These are phyloP conservation scores for Lenzites betulinus DNA, from an alignment of 768 basidiomycete genomes.

Conservation along the genomic window DNA sequence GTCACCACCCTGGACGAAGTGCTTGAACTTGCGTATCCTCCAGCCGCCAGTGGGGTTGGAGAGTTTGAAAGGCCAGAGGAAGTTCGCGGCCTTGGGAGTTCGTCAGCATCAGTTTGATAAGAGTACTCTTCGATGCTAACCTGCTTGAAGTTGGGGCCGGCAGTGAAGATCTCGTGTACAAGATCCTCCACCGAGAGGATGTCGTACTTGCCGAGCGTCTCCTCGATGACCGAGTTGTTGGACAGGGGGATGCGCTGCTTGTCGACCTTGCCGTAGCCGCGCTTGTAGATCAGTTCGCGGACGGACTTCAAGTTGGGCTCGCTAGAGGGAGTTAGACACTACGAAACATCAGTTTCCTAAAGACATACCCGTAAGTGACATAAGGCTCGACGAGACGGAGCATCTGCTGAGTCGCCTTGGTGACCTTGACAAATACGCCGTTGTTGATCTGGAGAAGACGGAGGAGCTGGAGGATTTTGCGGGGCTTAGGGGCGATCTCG, in stretches of 20 bases:
- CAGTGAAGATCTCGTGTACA: slow-evolving; percentile 93
- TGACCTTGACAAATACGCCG: slow-evolving; percentile 97
- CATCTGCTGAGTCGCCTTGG: slow-evolving; percentile 97
- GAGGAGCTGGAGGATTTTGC: slow-evolving; percentile 98
- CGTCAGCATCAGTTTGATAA: slow-evolving; percentile 2
- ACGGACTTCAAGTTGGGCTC: slow-evolving; percentile 97
- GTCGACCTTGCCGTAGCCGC: slow-evolving; percentile 97
- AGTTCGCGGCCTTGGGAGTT: slow-evolving; percentile 72
- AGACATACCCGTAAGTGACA: slow-evolving; percentile 87
- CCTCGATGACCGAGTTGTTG: slow-evolving; percentile 93
- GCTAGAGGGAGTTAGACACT: slow-evolving; percentile 40
- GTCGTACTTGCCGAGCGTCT: slow-evolving; percentile 86
- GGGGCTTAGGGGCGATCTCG: slow-evolving; percentile 98
- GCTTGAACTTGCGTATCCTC: slow-evolving; percentile 97
- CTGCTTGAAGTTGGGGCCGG: slow-evolving; percentile 99
- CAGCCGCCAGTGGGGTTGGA: slow-evolving; percentile 99
- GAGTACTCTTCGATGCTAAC: slow-evolving; percentile 42
- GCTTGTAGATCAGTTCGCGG: slow-evolving; percentile 98
- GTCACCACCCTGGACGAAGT: slow-evolving; percentile 95
- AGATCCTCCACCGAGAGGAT: slow-evolving; percentile 98
- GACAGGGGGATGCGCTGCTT: slow-evolving; percentile 96
- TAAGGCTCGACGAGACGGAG: slow-evolving; percentile 97
- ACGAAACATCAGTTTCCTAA: neutral
- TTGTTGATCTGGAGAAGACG: slow-evolving; percentile 99
- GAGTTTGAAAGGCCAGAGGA: slow-evolving; percentile 99